Base-by-base conservation (phyloP, 441 rosid genomes). In the Gossypium gossypioides region DNA sequence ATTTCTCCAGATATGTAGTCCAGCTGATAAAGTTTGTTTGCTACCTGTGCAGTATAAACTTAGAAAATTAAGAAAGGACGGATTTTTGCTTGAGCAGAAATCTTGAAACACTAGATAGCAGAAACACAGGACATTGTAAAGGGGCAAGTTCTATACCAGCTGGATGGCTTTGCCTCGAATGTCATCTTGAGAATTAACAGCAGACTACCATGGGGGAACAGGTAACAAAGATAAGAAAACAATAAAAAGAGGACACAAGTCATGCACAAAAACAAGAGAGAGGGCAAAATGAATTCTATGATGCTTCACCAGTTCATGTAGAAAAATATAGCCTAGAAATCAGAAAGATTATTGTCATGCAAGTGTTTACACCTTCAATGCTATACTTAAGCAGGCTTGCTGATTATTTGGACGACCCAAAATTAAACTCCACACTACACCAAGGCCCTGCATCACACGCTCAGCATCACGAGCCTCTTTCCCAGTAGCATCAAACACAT, bases 371-470 rank as follows among this genome's bases (percentile, higher is more conserved):
- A 96, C 99, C 91, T 90, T 93, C 84, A 96, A 79, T 62, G 89
- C 99, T 71, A 91, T 96, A 75, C 82, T 89, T 79, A 96, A 81
- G 86, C 97, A 91, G 83, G 92, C 88, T 78, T 88, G 85, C 69
- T 98, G 91, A 75, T 89, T 81, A 75, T 81, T 87, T 82, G 98
- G 93, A 75, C 97, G 98, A 67, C 93, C 93, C 82, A 91, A 76
- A 83, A 96, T 90, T 84, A 96, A 87, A 86, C 98, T 86, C 99
- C 99, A 96, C 29, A 90, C 97, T 54, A 96, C 93, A 76, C 97
- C 98, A 76, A 96, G 97, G 65, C 99, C 99, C 81, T 96, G 99
- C 48, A 98, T 93, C 50, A 96, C 92, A 75, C 93, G 97, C 76
- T 96, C 97, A 72, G 88, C 82, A 79, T 93, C 99, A 73, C 86